A percentile compares a stretch with the other conserved stretches of the same genome.
Conservation (phyloP, 164 flowering plant genomes). For the Kingdonia uniflora region DNA sequence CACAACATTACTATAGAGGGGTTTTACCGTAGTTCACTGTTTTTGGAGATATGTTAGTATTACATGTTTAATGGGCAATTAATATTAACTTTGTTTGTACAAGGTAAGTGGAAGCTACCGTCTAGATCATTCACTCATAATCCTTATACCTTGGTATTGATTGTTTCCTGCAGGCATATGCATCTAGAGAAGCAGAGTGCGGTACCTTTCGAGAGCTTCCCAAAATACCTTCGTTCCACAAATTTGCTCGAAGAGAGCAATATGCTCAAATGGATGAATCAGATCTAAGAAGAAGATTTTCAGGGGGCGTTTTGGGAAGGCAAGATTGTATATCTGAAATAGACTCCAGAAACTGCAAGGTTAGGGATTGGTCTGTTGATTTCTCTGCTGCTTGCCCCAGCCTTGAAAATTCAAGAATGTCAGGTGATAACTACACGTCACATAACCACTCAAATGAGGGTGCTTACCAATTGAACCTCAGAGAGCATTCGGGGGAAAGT, state of each 20-base stretch:
- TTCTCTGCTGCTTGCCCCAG: constrained; percentile 79
- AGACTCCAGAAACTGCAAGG: constrained; percentile 93
- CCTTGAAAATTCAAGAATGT: constrained; percentile 54
- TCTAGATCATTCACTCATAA: no score
- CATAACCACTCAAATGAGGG: constrained; percentile 68
- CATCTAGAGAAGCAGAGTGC: constrained; percentile 50
- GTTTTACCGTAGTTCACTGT: no score
- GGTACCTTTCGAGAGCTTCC: constrained; percentile 62
- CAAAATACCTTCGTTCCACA: constrained; percentile 94
- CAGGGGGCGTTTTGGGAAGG: constrained; percentile 63
- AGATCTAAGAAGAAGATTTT: constrained; percentile 50
- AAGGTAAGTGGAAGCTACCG: no score
- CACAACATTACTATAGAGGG: no score
- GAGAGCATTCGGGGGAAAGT: constrained; percentile 94
- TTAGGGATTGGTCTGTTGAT: constrained; percentile 95
- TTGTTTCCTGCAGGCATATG: constrained; percentile 72
- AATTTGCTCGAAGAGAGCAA: constrained; percentile 91
- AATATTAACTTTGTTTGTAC: no score
- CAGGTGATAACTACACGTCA: constrained; percentile 64
- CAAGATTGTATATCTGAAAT: constrained; percentile 90
- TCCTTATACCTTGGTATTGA: not conserved
- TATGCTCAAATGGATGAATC: constrained; percentile 74
- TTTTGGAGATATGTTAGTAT: no score
- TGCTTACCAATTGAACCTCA: constrained; percentile 39
- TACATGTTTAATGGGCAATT: no score